phyloP scores from a whole-genome alignment of 2,329 filamentous ascomycete genomes.

The Sarocladium oryzae region DNA sequence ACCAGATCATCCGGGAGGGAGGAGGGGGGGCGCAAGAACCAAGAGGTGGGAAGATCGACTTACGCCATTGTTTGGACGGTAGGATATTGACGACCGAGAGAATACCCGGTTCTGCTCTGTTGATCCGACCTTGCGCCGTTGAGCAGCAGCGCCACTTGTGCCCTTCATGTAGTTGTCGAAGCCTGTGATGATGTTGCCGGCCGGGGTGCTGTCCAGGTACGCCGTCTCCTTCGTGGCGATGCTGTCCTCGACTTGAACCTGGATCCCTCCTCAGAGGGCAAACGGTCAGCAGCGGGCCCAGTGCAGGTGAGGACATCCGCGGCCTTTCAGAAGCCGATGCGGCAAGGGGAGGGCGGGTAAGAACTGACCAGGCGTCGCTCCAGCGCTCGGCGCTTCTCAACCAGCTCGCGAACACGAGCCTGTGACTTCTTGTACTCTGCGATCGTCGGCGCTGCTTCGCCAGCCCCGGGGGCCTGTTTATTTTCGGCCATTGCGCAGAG shows the following conservation, averaged over 20 bases:
- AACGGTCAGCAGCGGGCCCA: background rate
- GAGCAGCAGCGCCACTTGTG: constrained; percentile 53
- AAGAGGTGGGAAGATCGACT: background rate
- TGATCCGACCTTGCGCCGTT: constrained; percentile 57
- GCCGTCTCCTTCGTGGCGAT: constrained; percentile 78
- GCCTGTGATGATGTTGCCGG: constrained; percentile 92
- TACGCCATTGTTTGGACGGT: constrained; percentile 39
- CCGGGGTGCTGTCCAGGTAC: constrained; percentile 85
- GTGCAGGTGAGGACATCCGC: background rate
- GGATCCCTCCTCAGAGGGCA: background rate
- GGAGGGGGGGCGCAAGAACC: constrained; percentile 18
- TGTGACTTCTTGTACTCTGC: constrained; percentile 46
- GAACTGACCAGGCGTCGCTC: constrained; percentile 30
- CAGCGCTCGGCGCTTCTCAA: constrained; percentile 35
- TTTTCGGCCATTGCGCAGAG: constrained; percentile 27
- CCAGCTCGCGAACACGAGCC: constrained; percentile 39
- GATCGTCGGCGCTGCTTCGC: constrained; percentile 28
- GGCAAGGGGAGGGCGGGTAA: background rate
- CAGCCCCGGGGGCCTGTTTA: constrained; percentile 20
- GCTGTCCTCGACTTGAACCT: constrained; percentile 59
- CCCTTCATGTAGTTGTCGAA: constrained; percentile 99
- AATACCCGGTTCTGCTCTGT: constrained; percentile 71
- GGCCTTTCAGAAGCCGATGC: background rate
- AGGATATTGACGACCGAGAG: constrained; percentile 57
- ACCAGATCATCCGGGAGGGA: background rate